These are phyloP conservation scores for Sabuloglossum arenarium DNA, from an alignment of 495 filamentous ascomycete species.

Conservation along the genomic window DNA sequence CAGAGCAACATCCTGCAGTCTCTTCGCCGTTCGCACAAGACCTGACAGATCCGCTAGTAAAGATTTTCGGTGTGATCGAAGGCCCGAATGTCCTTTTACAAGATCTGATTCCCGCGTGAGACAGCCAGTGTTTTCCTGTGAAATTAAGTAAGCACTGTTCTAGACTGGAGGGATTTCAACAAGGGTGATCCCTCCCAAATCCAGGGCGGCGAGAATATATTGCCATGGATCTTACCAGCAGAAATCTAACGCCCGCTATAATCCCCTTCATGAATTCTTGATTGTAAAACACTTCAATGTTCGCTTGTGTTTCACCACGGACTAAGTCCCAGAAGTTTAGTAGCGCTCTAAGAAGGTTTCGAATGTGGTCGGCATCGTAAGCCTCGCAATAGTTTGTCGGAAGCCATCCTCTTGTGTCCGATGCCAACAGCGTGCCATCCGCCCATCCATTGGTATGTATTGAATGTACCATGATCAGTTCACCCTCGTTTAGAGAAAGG, in stretches of 20 bases:
- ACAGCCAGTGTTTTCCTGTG: slow-evolving; percentile 70
- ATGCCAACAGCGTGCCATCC: slow-evolving; percentile 81
- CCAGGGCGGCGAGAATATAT: neutral
- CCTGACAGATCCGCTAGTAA: slow-evolving; percentile 75
- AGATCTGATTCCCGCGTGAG: slow-evolving; percentile 59
- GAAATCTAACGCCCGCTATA: slow-evolving; percentile 77
- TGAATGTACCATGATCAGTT: slow-evolving; percentile 86
- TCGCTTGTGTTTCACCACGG: slow-evolving; percentile 39
- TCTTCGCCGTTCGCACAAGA: slow-evolving; percentile 71
- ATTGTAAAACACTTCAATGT: slow-evolving; percentile 52
- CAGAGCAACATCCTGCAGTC: slow-evolving; percentile 43
- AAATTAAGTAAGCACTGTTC: slow-evolving; percentile 8
- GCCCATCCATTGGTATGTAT: slow-evolving; percentile 99
- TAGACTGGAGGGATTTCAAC: slow-evolving; percentile 22
- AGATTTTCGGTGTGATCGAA: slow-evolving; percentile 66
- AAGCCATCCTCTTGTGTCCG: slow-evolving; percentile 83
- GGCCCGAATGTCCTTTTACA: slow-evolving; percentile 49
- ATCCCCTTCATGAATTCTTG: slow-evolving; percentile 82
- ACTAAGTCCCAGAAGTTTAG: slow-evolving; percentile 88
- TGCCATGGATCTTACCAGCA: slow-evolving; percentile 43
- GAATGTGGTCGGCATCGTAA: slow-evolving; percentile 74
- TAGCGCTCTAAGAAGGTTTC: slow-evolving; percentile 64
- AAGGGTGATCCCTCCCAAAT: neutral
- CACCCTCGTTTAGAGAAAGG: slow-evolving; percentile 68
- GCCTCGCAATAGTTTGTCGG: slow-evolving; percentile 97